A percentile compares a stretch with the other conserved stretches of the same genome.
phyloP scores from a whole-genome alignment of 495 filamentous ascomycete genomes.

The Penicillium coprophilum region DNA sequence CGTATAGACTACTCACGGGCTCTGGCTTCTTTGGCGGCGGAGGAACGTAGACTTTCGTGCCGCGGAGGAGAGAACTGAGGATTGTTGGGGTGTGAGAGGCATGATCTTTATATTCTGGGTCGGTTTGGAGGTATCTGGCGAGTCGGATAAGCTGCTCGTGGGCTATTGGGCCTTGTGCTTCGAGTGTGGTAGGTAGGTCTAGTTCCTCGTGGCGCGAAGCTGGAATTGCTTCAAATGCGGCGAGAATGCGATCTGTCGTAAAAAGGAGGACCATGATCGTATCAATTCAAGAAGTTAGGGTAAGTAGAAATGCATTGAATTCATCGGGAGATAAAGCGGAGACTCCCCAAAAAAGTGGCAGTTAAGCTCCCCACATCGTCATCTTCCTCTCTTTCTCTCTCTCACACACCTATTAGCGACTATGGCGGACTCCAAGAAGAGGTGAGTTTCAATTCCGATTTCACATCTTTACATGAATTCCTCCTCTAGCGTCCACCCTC shows the following conservation, averaged over 20 bases:
- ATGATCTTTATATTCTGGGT: conserved; percentile 12
- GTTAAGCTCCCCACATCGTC: conserved; percentile 29
- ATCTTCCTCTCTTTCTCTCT: conserved; percentile 25
- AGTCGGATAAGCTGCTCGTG: conserved; percentile 75
- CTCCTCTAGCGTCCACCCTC: not conserved
- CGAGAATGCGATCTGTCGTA: conserved; percentile 67
- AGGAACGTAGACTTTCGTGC: conserved; percentile 70
- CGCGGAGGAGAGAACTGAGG: conserved; percentile 67
- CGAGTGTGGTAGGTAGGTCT: conserved; percentile 37
- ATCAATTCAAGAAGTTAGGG: not conserved
- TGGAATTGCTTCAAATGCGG: conserved; percentile 55
- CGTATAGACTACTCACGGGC: conserved; percentile 55
- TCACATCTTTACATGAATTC: not conserved
- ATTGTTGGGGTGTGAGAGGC: conserved; percentile 21
- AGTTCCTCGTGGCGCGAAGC: conserved; percentile 31
- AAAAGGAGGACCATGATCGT: conserved; percentile 72
- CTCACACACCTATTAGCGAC: conserved; percentile 14
- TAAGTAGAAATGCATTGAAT: not conserved
- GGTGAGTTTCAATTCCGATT: conserved; percentile 18
- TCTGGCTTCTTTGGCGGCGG: conserved; percentile 76
- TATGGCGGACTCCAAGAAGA: conserved; percentile 30
- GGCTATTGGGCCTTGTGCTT: conserved; percentile 69
- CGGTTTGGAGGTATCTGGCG: conserved; percentile 51
- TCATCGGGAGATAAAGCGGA: conserved; percentile 12
- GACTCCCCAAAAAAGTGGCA: conserved; percentile 18